A percentile compares a stretch with the other conserved stretches of the same genome.
Conservation (phyloP, 306 rosid species). For the Cicer cuneatum region DNA sequence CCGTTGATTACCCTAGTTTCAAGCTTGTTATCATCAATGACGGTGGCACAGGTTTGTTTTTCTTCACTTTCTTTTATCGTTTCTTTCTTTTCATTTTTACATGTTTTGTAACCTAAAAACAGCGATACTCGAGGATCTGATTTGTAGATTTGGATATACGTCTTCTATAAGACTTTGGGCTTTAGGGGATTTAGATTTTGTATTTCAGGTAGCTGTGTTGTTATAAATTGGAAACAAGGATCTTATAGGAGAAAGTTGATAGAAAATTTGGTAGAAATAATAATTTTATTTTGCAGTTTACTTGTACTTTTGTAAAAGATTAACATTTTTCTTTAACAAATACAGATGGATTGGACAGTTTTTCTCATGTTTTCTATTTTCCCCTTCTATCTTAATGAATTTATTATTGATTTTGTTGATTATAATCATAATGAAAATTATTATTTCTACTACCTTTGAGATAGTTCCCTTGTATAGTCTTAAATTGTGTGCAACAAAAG, state of each 20-base stretch:
- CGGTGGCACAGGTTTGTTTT: too few species aligned
- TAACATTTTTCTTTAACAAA: not conserved
- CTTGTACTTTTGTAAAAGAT: slow-evolving; percentile 12
- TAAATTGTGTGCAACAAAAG: slow-evolving; percentile 63
- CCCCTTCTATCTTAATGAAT: not conserved
- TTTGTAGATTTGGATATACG: too few species aligned
- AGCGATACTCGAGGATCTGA: too few species aligned
- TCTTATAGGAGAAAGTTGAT: slow-evolving; percentile 5
- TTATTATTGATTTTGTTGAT: slow-evolving; percentile 10
- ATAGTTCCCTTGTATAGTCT: slow-evolving; percentile 15
- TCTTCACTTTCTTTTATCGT: too few species aligned
- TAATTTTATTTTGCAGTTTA: slow-evolving; percentile 4
- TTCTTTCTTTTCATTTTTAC: too few species aligned
- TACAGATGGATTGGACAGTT: not conserved
- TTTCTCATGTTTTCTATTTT: slow-evolving; percentile 7
- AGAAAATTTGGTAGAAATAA: slow-evolving; percentile 10
- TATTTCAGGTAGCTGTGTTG: slow-evolving; percentile 3
- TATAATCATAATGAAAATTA: not conserved
- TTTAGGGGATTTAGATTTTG: slow-evolving; percentile 18
- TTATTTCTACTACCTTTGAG: not conserved
- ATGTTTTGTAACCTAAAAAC: too few species aligned
- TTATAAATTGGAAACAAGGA: slow-evolving; percentile 16
- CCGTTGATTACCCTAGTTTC: too few species aligned
- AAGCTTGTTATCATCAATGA: too few species aligned
- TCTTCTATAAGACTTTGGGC: not conserved